Percentiles rank a stretch among this genome's conserved stretches.
Evolutionary conservation across 495 filamentous ascomycete genomes (phyloP).

Genomic region (Podospora fimiseda): DNA sequence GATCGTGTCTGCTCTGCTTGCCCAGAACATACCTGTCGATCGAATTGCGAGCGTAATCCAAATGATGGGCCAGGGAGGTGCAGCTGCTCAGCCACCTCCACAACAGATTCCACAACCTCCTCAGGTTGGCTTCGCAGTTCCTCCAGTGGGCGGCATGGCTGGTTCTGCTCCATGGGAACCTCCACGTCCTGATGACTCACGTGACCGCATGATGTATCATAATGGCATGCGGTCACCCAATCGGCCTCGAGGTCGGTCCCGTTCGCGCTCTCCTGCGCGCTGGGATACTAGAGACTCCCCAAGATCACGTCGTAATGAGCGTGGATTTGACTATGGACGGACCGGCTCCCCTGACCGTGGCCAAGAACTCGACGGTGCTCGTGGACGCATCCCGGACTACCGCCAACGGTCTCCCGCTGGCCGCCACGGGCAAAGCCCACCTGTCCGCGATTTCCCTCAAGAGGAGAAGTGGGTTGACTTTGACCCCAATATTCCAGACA

Average conservation of each 20-base stretch:
- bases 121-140: slow-evolving; percentile 23
- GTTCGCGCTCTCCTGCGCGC: slow-evolving; percentile 63
- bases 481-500: slow-evolving; percentile 64
- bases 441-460: slow-evolving; percentile 24
- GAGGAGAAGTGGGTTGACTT: slow-evolving; percentile 71
- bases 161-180: slow-evolving; percentile 34
- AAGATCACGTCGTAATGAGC: slow-evolving; percentile 34
- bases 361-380: slow-evolving; percentile 53
- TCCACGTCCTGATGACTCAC: slow-evolving; percentile 43
- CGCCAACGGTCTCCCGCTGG: slow-evolving; percentile 74
- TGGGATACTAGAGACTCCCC: slow-evolving; percentile 50
- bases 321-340: slow-evolving; percentile 37
- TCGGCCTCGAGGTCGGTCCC: slow-evolving; percentile 64
- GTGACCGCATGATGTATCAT: slow-evolving; percentile 55
- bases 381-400: slow-evolving; percentile 60
- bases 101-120: slow-evolving; percentile 19
- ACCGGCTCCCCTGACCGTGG: slow-evolving; percentile 47
- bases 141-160: slow-evolving; percentile 22
- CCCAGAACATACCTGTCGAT: slow-evolving; percentile 40
- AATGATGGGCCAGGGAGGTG: slow-evolving; percentile 31
- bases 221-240: slow-evolving; percentile 47
- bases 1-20: slow-evolving; percentile 41
- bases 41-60: slow-evolving; percentile 43
- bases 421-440: slow-evolving; percentile 57
- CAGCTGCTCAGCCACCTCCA: slow-evolving; percentile 12